Base-by-base conservation (phyloP, 2,329 filamentous ascomycete genomes). In the Hypoxylon sp. region DNA sequence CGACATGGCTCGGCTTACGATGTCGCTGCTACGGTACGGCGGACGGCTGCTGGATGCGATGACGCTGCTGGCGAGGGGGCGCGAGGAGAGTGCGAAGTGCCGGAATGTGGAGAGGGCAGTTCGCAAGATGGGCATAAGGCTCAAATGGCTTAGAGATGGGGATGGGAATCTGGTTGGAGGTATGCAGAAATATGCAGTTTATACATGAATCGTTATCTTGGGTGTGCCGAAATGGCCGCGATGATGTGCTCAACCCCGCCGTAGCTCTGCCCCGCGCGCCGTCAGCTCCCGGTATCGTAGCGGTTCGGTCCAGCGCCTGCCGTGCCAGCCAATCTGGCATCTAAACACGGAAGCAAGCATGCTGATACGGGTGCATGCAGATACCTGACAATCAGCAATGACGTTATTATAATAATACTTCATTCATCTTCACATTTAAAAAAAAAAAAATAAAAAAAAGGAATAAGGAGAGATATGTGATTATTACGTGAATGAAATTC, bases 1-100 rank as follows among this genome's bases (percentile, higher is more conserved):
- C 29, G 69, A 62, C 80, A 83, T 83, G 60, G 71, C 76, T 68
- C 71, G 58, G 53, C 50, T 62, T n/a, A 49, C 37, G 31, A 38
- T 17, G 27, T 31, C 26, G 17, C 11, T 48, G 6, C 21, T 26
- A 10, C 13, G 17, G 33, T 20, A 7, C 21, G 20, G 26, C 21
- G 13, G 24, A 27, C 18, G 18, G 11, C 21, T 29, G 9, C 2
- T n/a, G 18, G 33, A 7, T 17, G 21, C 15, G 11, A 38, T 46
- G 18, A 41, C 15, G 35, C 41, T 20, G 35, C 41, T 23, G 15
- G 35, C 17, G 31, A 24, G 43, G n/a, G 53, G 49, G 31, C 29
- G 40, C 9, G 49, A 41, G 21, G 46, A 55, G 37, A 46, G 33
- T 35, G 31, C 31, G 18, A 59, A 38, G 46, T 58, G 46, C 38